Conservation (phyloP, 2,329 filamentous ascomycete genomes). For the Claviceps africana region DNA sequence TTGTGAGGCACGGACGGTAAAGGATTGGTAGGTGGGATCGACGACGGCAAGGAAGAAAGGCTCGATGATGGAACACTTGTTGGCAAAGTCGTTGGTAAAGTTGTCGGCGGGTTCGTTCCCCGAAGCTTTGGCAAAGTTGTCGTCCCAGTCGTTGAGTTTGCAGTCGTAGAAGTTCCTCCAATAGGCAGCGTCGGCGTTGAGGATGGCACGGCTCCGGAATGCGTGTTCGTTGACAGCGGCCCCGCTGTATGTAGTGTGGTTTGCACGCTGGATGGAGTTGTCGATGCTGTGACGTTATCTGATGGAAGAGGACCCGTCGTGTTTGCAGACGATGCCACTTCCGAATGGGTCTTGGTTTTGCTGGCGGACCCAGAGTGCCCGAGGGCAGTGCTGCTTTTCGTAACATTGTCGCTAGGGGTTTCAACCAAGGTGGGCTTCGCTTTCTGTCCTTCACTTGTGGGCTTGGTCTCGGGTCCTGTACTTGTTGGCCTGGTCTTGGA, state of each 20-base stretch:
- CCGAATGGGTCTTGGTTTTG: conserved; percentile 1
- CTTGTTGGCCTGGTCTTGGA: not conserved
- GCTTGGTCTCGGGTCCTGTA: not conserved
- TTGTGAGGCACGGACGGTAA: conserved; percentile 1
- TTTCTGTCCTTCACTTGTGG: not conserved
- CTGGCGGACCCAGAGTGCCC: conserved; percentile 6
- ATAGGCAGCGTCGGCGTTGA: not conserved
- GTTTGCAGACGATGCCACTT: conserved; percentile 1
- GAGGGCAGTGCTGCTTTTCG: not conserved
- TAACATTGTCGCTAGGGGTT: conserved; percentile 1
- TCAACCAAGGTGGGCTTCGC: not conserved
- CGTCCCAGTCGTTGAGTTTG: not conserved
- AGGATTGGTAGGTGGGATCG: not conserved
- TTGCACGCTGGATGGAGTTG: not conserved
- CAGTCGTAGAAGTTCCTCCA: not conserved
- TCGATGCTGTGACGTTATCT: not conserved
- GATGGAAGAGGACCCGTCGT: not conserved
- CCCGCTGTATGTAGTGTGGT: not conserved
- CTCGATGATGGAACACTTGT: not conserved
- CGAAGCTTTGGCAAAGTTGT: too few species aligned
- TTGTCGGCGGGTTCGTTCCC: not conserved
- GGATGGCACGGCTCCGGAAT: not conserved
- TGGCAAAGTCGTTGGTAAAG: not conserved
- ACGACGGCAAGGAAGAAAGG: not conserved
- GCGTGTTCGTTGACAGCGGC: not conserved